phyloP scores from a whole-genome alignment of 164 flowering plant species.

The Dillenia suffruticosa region DNA sequence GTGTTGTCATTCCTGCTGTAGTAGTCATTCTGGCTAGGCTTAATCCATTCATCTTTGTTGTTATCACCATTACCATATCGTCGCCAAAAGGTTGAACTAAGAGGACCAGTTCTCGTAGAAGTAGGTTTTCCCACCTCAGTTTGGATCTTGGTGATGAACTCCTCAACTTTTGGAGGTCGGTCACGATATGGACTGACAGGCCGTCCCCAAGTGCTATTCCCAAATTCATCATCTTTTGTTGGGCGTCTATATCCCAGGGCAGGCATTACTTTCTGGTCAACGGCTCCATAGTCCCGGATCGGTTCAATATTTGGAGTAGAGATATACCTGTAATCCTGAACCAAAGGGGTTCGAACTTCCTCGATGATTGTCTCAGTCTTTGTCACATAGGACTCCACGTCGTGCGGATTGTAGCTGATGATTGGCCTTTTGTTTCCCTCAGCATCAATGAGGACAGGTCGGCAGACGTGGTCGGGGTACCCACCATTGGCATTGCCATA shows the following conservation, averaged over 20 bases:
- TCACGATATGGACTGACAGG: constrained; percentile 16
- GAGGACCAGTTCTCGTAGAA: constrained; percentile 4
- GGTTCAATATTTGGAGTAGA: constrained; percentile 10
- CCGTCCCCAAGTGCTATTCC: constrained; percentile 7
- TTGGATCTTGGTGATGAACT: constrained; percentile 24
- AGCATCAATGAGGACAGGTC: constrained; percentile 34
- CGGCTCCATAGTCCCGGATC: too few relatives aligned
- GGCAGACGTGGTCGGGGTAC: constrained; percentile 20
- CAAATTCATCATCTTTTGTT: constrained; percentile 6
- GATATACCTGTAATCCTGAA: constrained; percentile 2
- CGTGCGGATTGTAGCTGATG: constrained; percentile 8
- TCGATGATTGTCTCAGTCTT: constrained; percentile 23
- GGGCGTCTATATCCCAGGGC: not conserved
- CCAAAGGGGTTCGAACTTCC: constrained; percentile 15
- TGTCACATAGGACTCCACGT: constrained; percentile 6
- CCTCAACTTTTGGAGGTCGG: constrained; percentile 24
- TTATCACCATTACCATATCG: constrained; percentile 1
- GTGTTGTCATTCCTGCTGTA: not conserved
- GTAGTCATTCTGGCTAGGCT: constrained; percentile 4
- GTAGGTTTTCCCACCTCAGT: constrained; percentile 22
- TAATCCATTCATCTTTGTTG: constrained; percentile 7
- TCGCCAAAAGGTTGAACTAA: constrained; percentile 18
- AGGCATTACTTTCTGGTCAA: too few relatives aligned
- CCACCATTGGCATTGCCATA: constrained; percentile 8
- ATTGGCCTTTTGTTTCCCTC: constrained; percentile 30